Evolutionary conservation across 805 yeast genomes (phyloP), one percentile per base, ranked within the genome.

Genomic region (Yamadazyma nakazawae): DNA sequence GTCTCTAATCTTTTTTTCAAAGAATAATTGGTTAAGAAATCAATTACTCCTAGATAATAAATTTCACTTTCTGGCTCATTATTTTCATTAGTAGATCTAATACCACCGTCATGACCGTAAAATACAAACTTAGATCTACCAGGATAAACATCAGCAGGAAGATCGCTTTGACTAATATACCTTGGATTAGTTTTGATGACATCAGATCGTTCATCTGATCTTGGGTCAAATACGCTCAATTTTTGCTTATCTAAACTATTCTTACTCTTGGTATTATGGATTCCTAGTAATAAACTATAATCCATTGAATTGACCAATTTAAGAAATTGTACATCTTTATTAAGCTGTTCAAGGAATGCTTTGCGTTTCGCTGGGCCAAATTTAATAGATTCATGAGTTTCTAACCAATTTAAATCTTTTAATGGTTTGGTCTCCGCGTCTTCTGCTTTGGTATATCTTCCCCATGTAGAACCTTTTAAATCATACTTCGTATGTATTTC

Each of bases 21-120:
- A 0, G 87, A 81, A 57, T 88, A 88, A 52, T 81, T 80, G 0
- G 99, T 94, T 54, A 94, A 72, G 66, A 96, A 92, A 61, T 94
- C 99, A 53, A 94, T 94, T 34, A 94, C 84, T 8, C 99, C 99
- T 56, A 94, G 69, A 59, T 91, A 94, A 66, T 94, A 94, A 7
- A 92, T 79, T 45, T 84, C 79, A 26, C 80, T 74, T 31, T 79
- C 59, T 19, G 88, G 87, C 40, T 79, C 75, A 59, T 85, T 75
- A 28, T 76, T 56, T 45, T 72, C 82, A 58, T 84, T 79, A 1
- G 96, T 82, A 3, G 92, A 84, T 41, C 84, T 72, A 35, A 86
- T 80, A 2, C 97, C 98, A 14, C 96, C 96, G 62, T 86, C 90
- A 57, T 82, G 88, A 11, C 81, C 76, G 65, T 88, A 87, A 55